phyloP scores from a whole-genome alignment of 208 protist genomes.

The Leishmania amazonensis region DNA sequence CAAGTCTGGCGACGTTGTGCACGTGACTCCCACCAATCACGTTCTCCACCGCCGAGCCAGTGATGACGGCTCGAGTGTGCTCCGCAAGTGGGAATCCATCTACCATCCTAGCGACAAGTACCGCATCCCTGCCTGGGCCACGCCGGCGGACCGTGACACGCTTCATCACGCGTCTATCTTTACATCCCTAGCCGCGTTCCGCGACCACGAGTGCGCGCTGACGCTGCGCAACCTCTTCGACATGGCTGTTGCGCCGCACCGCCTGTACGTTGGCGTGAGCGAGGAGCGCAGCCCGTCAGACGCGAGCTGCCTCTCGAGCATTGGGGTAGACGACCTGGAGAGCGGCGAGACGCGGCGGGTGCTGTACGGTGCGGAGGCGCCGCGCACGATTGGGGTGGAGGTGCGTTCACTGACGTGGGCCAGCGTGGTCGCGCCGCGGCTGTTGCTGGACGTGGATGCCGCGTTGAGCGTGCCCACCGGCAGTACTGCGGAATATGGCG shows the following conservation, averaged over 20 bases:
- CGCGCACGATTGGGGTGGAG: slow-evolving; percentile 7
- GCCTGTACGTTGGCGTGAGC: slow-evolving; percentile 86
- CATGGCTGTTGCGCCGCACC: slow-evolving; percentile 45
- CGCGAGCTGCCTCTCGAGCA: slow-evolving; percentile 34
- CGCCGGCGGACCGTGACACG: slow-evolving; percentile 24
- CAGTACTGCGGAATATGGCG: background rate
- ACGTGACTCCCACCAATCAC: slow-evolving; percentile 11
- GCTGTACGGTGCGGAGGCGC: slow-evolving; percentile 32
- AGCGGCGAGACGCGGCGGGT: slow-evolving; percentile 15
- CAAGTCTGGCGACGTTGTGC: background rate
- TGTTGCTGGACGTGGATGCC: background rate
- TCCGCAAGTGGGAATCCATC: slow-evolving; percentile 27
- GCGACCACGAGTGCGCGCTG: slow-evolving; percentile 85
- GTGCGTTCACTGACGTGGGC: slow-evolving; percentile 24
- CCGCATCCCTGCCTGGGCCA: slow-evolving; percentile 35
- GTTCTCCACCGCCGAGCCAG: background rate
- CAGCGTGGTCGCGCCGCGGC: background rate
- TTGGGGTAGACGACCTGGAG: background rate
- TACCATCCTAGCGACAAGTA: slow-evolving; percentile 22
- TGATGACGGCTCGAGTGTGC: background rate
- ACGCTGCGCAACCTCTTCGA: slow-evolving; percentile 79
- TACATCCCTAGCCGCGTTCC: slow-evolving; percentile 86
- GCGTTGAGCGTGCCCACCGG: background rate
- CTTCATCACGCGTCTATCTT: slow-evolving; percentile 80
- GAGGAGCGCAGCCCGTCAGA: slow-evolving; percentile 58